A percentile compares a stretch with the other conserved stretches of the same genome.
Evolutionary conservation across 768 basidiomycete species (phyloP).

Genomic region (Psilocybe subaeruginosa): DNA sequence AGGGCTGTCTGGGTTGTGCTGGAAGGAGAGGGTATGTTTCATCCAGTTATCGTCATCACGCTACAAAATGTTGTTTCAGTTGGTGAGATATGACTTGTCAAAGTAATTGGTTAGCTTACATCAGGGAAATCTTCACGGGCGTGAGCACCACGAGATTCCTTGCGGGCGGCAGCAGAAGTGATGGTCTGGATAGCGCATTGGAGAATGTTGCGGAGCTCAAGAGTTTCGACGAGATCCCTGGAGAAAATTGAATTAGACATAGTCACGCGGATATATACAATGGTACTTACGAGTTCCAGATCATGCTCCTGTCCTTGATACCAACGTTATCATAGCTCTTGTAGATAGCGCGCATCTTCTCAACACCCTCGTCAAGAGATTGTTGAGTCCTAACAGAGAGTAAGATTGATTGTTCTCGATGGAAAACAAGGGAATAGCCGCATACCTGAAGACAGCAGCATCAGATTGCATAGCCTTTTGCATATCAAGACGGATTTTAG

Average conservation of each 20-base stretch:
- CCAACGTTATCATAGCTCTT: constrained; percentile 89
- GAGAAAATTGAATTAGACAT: constrained; percentile 6
- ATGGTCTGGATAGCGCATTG: constrained; percentile 97
- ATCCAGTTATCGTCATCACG: constrained; percentile 95
- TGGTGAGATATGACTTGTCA: neutral
- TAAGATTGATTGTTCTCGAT: neutral
- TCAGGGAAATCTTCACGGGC: constrained; percentile 99
- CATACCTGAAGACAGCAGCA: constrained; percentile 92
- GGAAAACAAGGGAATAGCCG: constrained; percentile 7
- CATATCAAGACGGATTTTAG: constrained; percentile 92
- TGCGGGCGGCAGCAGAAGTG: constrained; percentile 87
- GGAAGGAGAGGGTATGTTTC: constrained; percentile 97
- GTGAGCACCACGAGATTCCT: constrained; percentile 98
- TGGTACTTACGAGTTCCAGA: constrained; percentile 92
- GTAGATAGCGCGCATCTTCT: constrained; percentile 85
- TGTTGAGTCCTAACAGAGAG: constrained; percentile 72
- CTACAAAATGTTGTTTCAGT: constrained; percentile 33
- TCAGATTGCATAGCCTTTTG: constrained; percentile 99
- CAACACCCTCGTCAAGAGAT: constrained; percentile 89
- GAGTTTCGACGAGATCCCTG: constrained; percentile 95
- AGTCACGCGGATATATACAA: neutral
- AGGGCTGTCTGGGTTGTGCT: constrained; percentile 71
- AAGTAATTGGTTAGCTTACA: constrained; percentile 40
- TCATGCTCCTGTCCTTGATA: constrained; percentile 98
- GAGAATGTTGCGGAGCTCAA: constrained; percentile 94